Evolutionary conservation across 192 early-diverging fungal species (phyloP).

Genomic region (Coemansia sp.): DNA sequence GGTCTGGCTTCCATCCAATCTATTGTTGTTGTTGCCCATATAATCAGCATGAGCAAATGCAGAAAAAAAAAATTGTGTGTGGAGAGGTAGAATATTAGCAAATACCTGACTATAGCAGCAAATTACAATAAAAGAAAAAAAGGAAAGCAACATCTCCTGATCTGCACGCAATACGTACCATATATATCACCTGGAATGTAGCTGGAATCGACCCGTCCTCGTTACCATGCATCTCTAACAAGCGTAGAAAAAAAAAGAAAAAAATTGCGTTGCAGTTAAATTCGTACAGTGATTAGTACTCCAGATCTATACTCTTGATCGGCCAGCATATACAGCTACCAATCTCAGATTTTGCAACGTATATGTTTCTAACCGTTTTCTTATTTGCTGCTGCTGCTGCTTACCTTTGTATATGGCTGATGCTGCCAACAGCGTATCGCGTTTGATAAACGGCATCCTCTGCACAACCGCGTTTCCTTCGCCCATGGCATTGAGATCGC

Average conservation of each 20-base stretch:
- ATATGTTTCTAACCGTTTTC: neutral
- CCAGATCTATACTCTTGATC: too few relatives aligned
- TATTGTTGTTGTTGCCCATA: neutral
- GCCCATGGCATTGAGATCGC: slow-evolving; percentile 90
- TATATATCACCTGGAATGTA: slow-evolving; percentile 85
- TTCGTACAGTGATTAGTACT: too few relatives aligned
- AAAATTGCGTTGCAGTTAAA: neutral
- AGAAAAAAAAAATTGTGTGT: neutral
- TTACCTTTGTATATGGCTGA: slow-evolving; percentile 84
- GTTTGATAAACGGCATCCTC: slow-evolving; percentile 67
- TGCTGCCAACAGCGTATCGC: slow-evolving; percentile 85
- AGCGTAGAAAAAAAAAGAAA: slow-evolving; percentile 7
- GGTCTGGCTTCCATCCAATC: slow-evolving; percentile 95
- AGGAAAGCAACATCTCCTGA: neutral
- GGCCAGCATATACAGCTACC: too few relatives aligned
- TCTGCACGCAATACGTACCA: slow-evolving; percentile 29
- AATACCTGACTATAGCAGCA: slow-evolving; percentile 7
- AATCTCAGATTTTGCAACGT: too few relatives aligned
- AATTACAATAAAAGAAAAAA: neutral
- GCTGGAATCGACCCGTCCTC: slow-evolving; percentile 87
- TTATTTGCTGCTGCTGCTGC: neutral
- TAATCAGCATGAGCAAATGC: slow-evolving; percentile 10
- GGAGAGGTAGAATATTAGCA: slow-evolving; percentile 31
- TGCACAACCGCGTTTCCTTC: slow-evolving; percentile 85
- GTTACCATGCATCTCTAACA: slow-evolving; percentile 80